A percentile compares a stretch with the other conserved stretches of the same genome.
Evolutionary conservation across 768 basidiomycete genomes (phyloP).

Genomic region (Macrolepiota fuliginosa): DNA sequence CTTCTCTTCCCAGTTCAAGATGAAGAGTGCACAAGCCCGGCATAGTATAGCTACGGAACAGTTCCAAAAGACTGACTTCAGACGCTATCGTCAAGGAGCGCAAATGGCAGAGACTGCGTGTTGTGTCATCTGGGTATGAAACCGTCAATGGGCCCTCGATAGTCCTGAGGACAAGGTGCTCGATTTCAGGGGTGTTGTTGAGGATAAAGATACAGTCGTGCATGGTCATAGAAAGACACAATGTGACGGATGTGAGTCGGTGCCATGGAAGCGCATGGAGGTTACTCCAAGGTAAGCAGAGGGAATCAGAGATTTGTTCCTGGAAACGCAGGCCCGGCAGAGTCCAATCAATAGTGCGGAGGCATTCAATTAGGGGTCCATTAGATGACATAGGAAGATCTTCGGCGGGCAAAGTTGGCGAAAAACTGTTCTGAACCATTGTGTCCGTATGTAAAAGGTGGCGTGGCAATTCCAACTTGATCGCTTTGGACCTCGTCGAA

Average conservation of each 20-base stretch:
- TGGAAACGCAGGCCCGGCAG: not conserved
- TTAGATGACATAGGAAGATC: not conserved
- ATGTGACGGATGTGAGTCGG: conserved; percentile 1
- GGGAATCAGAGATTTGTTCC: not conserved
- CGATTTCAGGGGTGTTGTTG: not conserved
- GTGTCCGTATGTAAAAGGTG: not conserved
- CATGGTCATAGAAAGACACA: not conserved
- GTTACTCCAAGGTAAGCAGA: conserved; percentile 8
- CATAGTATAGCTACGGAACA: not conserved
- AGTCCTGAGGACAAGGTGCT: not conserved
- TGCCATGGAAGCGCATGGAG: conserved; percentile 1
- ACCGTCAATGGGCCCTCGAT: not conserved
- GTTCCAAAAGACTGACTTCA: not conserved
- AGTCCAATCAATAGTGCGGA: not conserved
- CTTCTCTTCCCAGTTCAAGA: not conserved
- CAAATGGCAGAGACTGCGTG: not conserved
- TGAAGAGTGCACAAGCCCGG: not conserved
- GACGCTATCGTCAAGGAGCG: conserved; percentile 1
- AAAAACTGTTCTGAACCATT: not conserved
- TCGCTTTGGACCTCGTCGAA: not conserved
- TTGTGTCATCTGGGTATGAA: not conserved
- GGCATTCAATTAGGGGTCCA: not conserved
- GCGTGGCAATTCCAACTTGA: not conserved
- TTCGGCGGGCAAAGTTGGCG: not conserved
- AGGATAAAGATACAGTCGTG: conserved; percentile 7